Conservation (phyloP, 352 stramenopile genomes). For the Pythium dissimile region DNA sequence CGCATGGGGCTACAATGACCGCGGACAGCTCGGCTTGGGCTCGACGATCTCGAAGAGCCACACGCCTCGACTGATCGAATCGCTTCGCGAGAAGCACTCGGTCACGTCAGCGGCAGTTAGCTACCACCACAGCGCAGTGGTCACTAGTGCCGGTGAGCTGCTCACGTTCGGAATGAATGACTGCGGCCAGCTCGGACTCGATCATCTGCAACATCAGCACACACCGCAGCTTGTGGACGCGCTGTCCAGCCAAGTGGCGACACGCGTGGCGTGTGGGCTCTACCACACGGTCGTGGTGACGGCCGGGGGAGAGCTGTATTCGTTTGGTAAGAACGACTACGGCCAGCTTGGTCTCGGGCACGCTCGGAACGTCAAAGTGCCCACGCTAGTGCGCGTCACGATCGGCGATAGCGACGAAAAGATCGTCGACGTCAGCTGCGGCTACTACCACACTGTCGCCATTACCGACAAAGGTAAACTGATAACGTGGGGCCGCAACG, state of each 20-base stretch:
- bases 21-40: conserved; percentile 75
- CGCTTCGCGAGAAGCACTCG: conserved; percentile 77
- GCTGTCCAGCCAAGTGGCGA: conserved; percentile 66
- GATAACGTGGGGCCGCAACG: conserved; percentile 82
- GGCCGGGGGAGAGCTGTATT: conserved; percentile 69
- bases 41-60: conserved; percentile 87
- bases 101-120: conserved; percentile 75
- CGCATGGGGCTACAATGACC: conserved; percentile 87
- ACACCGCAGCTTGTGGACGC: conserved; percentile 76
- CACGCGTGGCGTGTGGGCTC: conserved; percentile 69
- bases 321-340: conserved; percentile 87
- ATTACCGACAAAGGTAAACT: conserved; percentile 83
- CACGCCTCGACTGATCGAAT: conserved; percentile 79
- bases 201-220: conserved; percentile 83
- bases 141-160: conserved; percentile 71
- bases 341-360: conserved; percentile 81
- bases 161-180: conserved; percentile 89
- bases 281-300: conserved; percentile 78
- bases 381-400: conserved; percentile 59
- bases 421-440: conserved; percentile 70
- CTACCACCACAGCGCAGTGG: conserved; percentile 84
- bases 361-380: conserved; percentile 71
- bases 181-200: conserved; percentile 77
- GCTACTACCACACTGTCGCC: conserved; percentile 82
- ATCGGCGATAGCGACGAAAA: conserved; percentile 73